These are phyloP conservation scores for Actinomortierella ambigua DNA, from an alignment of 371 early-diverging fungal species.

Conservation along the genomic window DNA sequence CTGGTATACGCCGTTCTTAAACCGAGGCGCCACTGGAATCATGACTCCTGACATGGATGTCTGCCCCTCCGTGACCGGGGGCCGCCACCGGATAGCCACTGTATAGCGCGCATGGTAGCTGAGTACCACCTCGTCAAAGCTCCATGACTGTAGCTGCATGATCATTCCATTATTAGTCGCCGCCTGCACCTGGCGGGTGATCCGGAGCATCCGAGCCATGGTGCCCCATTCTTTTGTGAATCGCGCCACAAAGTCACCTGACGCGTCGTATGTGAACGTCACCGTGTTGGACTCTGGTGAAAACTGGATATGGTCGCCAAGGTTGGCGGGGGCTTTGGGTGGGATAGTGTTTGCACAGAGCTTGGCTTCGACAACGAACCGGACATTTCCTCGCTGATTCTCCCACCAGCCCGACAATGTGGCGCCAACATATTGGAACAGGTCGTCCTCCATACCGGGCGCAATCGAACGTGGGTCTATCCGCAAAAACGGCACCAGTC, in stretches of 20 bases:
- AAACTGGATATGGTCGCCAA: no score
- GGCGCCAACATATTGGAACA: constrained; percentile 34
- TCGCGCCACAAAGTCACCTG: constrained; percentile 30
- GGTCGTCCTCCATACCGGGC: constrained; percentile 16
- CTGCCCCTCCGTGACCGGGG: constrained; percentile 15
- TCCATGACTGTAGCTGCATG: constrained; percentile 15
- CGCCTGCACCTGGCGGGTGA: constrained; percentile 39
- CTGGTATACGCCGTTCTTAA: constrained; percentile 32
- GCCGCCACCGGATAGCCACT: constrained; percentile 21
- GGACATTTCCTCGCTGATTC: constrained; percentile 27
- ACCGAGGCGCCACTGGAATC: constrained; percentile 26
- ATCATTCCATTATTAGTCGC: constrained; percentile 21
- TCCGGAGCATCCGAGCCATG: constrained; percentile 32
- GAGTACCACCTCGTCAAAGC: constrained; percentile 23
- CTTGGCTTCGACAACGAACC: constrained; percentile 37
- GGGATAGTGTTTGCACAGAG: constrained; percentile 19
- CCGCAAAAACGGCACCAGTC: constrained; percentile 27
- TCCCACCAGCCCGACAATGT: constrained; percentile 45
- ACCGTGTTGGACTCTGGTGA: constrained; percentile 13
- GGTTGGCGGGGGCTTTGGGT: constrained; percentile 7
- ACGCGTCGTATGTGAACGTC: constrained; percentile 30
- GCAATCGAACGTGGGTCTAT: constrained; percentile 30
- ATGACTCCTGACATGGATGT: constrained; percentile 20
- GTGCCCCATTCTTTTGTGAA: constrained; percentile 40
- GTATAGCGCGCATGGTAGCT: constrained; percentile 23